Conservation (phyloP, 305 asterid genomes). For the Withania somnifera region DNA sequence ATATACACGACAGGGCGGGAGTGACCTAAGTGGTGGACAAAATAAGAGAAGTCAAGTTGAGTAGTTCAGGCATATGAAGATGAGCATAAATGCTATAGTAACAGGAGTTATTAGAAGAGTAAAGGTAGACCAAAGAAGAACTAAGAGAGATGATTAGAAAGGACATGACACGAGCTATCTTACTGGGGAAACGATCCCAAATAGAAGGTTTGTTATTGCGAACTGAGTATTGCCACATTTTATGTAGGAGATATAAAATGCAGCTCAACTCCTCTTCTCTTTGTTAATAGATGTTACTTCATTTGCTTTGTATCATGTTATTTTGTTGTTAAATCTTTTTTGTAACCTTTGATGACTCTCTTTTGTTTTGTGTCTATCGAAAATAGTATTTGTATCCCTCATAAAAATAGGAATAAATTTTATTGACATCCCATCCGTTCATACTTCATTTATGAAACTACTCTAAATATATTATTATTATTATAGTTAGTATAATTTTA, state of each 20-base stretch:
- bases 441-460: not conserved
- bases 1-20: not conserved
- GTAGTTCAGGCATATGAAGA: not conserved
- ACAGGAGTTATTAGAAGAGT: not conserved
- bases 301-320: not conserved
- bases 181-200: rapidly evolving
- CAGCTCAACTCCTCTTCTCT: not conserved
- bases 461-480: not conserved
- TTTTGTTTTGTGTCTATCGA: not conserved
- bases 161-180: not conserved
- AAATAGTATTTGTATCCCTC: not conserved
- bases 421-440: not conserved
- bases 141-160: not conserved
- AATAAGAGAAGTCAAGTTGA: not conserved
- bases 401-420: rapidly evolving
- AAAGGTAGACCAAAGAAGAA: not conserved
- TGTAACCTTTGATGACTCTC: rapidly evolving
- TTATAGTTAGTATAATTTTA: not conserved
- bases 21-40: not conserved
- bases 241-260: not conserved
- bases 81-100: not conserved
- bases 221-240: not conserved
- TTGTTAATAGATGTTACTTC: not conserved
- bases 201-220: not conserved
- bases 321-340: not conserved